Conservation (phyloP, 2,329 filamentous ascomycete species). For the Xylaria sp. region DNA sequence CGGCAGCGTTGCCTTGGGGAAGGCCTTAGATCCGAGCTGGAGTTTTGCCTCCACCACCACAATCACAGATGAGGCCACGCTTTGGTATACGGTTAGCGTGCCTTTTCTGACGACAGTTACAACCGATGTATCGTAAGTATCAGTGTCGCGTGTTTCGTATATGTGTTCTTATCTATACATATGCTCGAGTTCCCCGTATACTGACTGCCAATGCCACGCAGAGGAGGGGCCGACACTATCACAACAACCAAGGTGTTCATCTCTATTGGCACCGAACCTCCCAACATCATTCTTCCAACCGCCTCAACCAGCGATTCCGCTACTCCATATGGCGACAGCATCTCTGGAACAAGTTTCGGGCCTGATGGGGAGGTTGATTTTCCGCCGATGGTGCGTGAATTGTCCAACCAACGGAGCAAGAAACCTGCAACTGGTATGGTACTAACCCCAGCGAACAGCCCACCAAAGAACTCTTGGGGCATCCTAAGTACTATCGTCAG, state of each 20-base stretch:
- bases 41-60: constrained; percentile 17
- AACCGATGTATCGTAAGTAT: constrained; percentile 16
- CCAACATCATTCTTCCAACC: neutral
- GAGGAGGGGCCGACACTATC: constrained; percentile 10
- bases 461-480: neutral
- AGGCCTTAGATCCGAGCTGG: constrained; percentile 1
- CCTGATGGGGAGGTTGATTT: neutral
- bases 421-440: neutral
- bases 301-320: neutral
- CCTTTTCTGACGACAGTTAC: constrained; percentile 17
- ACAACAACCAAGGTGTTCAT: constrained; percentile 14
- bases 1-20: neutral
- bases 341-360: neutral
- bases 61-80: neutral
- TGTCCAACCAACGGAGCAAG: neutral
- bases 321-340: neutral
- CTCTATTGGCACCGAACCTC: constrained; percentile 15
- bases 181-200: no score
- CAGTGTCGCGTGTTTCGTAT: neutral
- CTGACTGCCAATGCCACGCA: constrained; percentile 1
- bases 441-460: neutral
- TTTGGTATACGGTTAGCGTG: constrained; percentile 14
- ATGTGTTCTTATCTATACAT: no score
- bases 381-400: neutral
- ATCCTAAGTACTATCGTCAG: constrained; percentile 9